Conservation (phyloP, 345 rosid genomes). For the Leavenworthia alabamica region DNA sequence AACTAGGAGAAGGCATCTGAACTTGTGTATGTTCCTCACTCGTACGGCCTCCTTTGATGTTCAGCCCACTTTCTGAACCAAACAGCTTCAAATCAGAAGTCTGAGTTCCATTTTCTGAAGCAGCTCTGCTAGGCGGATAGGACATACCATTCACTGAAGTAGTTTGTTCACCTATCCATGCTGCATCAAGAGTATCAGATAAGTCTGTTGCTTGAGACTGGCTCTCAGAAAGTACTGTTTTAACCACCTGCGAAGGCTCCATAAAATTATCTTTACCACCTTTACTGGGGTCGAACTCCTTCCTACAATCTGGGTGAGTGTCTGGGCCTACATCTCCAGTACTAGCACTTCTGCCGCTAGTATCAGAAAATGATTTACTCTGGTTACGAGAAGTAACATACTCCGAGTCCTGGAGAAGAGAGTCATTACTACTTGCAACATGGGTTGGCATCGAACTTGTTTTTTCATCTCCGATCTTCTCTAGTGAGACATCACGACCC, state of each 20-base stretch:
- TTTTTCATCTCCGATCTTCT: conserved; percentile 47
- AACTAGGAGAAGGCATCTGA: conserved; percentile 43
- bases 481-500: conserved; percentile 38
- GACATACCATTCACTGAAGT: conserved; percentile 57
- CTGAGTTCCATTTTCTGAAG: conserved; percentile 32
- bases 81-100: conserved; percentile 23
- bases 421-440: conserved; percentile 38
- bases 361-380: conserved; percentile 24
- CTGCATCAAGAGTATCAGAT: conserved; percentile 74
- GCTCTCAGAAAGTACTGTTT: conserved; percentile 43
- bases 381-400: conserved; percentile 12
- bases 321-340: conserved; percentile 33
- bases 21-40: conserved; percentile 27
- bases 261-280: conserved; percentile 30
- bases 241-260: conserved; percentile 43
- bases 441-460: conserved; percentile 31
- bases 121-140: conserved; percentile 28
- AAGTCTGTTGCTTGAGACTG: conserved; percentile 43
- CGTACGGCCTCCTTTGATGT: conserved; percentile 20
- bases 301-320: conserved; percentile 27
- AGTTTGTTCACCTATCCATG: conserved; percentile 58
- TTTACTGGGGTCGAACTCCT: conserved; percentile 33
- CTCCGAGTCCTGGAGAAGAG: conserved; percentile 30
- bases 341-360: conserved; percentile 18
- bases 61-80: conserved; percentile 22